A percentile compares a stretch with the other conserved stretches of the same genome.
These are phyloP conservation scores for Kwoniella europaea DNA, from an alignment of 768 basidiomycete genomes.

Conservation along the genomic window DNA sequence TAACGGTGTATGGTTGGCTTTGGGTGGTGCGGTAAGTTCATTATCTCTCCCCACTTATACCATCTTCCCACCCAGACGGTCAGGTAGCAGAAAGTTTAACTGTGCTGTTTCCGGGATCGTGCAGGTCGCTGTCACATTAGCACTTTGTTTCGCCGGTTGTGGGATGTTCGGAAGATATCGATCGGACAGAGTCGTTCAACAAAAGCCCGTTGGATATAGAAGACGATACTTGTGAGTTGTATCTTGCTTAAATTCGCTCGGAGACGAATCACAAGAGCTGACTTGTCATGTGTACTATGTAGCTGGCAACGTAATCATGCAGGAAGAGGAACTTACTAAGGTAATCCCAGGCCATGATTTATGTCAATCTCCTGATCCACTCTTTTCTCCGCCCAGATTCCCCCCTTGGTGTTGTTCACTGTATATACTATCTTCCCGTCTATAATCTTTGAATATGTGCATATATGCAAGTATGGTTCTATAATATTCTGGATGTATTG, in stretches of 20 bases:
- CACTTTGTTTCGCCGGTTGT: conserved; percentile 42
- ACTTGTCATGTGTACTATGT: neutral
- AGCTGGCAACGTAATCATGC: conserved; percentile 23
- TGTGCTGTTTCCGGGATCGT: neutral
- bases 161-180: conserved; percentile 49
- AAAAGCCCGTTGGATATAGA: conserved; percentile 12
- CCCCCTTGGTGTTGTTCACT: neutral
- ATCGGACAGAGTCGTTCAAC: neutral
- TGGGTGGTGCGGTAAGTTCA: conserved; percentile 40
- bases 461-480: no score
- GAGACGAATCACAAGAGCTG: neutral
- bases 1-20: conserved; percentile 45
- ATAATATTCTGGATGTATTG: no score
- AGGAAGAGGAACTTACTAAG: conserved; percentile 15
- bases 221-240: conserved; percentile 21
- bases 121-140: conserved; percentile 39
- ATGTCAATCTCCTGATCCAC: no score
- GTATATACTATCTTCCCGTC: neutral
- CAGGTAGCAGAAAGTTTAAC: no score
- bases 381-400: no score
- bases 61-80: no score
- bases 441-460: neutral
- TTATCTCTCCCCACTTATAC: neutral
- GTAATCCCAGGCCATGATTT: neutral
- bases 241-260: neutral